Evolutionary conservation across 345 rosid species (phyloP).

Genomic region (Syzygium aromaticum): DNA sequence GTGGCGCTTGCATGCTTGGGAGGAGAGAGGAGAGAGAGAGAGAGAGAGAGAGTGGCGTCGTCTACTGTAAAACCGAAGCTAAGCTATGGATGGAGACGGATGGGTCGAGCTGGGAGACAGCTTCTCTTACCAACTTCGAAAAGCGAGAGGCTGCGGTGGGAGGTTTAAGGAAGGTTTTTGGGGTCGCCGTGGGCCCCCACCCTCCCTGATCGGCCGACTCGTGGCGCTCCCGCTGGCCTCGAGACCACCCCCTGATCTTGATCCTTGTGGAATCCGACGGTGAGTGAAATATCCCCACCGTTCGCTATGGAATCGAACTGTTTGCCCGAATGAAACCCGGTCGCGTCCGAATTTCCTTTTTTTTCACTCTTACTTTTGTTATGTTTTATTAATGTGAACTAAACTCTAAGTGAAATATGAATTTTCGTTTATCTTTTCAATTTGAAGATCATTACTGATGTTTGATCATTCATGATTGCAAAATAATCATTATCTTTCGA

Average conservation of each 20-base stretch:
- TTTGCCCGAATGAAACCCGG: not conserved
- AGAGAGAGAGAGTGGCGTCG: not conserved
- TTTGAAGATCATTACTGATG: too few relatives aligned
- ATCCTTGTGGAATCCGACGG: not conserved
- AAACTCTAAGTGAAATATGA: too few relatives aligned
- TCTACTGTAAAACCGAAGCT: slow-evolving; percentile 45
- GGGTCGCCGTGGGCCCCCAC: not conserved
- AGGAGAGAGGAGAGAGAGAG: not conserved
- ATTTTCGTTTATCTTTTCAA: too few relatives aligned
- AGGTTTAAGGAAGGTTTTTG: not conserved
- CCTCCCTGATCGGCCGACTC: not conserved
- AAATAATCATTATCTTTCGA: too few relatives aligned
- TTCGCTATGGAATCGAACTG: not conserved
- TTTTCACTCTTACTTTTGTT: not conserved
- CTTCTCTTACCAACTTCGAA: slow-evolving; percentile 55
- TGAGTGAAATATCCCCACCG: not conserved
- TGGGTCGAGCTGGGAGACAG: slow-evolving; percentile 6
- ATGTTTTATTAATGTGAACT: not conserved
- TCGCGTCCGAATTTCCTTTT: not conserved
- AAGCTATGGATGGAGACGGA: not conserved
- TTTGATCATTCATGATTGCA: too few relatives aligned
- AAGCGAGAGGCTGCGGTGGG: not conserved
- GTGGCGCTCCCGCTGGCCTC: not conserved
- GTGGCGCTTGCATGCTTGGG: slow-evolving; percentile 33
- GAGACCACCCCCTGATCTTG: not conserved